Evolutionary conservation across 1,284 basidiomycete species (phyloP).

Genomic region (Moniliella sp.): DNA sequence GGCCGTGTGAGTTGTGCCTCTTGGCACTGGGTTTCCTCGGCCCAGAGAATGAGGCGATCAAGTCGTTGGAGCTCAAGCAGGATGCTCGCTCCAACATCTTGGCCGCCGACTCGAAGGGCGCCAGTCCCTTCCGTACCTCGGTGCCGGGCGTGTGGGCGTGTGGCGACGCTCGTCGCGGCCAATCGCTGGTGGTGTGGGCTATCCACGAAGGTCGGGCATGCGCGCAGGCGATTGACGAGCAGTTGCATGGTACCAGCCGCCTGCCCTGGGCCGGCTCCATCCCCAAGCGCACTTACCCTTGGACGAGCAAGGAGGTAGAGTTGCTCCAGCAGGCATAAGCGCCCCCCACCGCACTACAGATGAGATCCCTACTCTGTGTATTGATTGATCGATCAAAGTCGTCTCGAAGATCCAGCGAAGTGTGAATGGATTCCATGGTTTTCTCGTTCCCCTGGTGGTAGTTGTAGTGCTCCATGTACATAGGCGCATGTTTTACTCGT

Average conservation of each 20-base stretch:
- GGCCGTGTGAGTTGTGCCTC: constrained; percentile 74
- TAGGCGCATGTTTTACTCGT: too few species aligned
- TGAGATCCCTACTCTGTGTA: too few species aligned
- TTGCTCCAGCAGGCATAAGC: too few species aligned
- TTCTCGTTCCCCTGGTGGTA: too few species aligned
- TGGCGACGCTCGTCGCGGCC: constrained; percentile 82
- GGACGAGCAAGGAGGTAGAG: too few species aligned
- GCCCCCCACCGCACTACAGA: too few species aligned
- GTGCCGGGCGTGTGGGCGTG: constrained; percentile 71
- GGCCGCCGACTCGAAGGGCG: constrained; percentile 38
- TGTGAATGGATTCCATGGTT: too few species aligned
- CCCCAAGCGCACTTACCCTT: too few species aligned
- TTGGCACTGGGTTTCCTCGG: constrained; percentile 83
- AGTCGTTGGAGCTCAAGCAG: constrained; percentile 57
- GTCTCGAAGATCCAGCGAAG: too few species aligned
- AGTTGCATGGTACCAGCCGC: constrained; percentile 52
- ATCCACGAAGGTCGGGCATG: constrained; percentile 66
- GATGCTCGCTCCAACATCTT: constrained; percentile 76
- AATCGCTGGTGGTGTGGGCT: constrained; percentile 43
- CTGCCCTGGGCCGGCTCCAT: constrained; percentile 64
- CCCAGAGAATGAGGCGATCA: constrained; percentile 57
- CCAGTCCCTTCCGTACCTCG: constrained; percentile 60
- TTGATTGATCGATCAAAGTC: too few species aligned
- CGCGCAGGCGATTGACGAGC: constrained; percentile 70
- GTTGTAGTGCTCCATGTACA: too few species aligned